These are phyloP conservation scores for Neoconidiobolus thromboides DNA, from an alignment of 371 early-diverging fungal species.

Conservation along the genomic window DNA sequence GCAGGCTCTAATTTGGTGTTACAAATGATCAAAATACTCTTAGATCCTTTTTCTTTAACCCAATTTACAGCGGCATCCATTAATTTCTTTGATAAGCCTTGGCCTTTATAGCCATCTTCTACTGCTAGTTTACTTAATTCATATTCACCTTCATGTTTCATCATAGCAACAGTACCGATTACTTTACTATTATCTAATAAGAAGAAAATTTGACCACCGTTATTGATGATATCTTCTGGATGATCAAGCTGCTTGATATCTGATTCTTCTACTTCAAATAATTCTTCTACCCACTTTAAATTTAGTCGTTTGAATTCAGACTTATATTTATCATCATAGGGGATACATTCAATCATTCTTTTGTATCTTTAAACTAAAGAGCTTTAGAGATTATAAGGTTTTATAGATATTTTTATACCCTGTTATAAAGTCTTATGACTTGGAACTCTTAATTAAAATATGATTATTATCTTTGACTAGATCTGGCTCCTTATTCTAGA, in stretches of 20 bases:
- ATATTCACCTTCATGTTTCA: not conserved
- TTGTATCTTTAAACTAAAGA: no score
- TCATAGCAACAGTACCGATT: not conserved
- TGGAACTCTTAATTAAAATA: no score
- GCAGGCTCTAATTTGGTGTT: no score
- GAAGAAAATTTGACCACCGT: not conserved
- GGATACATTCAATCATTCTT: no score
- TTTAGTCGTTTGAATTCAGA: not conserved
- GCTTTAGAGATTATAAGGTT: no score
- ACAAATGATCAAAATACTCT: not conserved
- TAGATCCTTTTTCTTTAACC: not conserved
- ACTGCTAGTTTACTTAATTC: not conserved
- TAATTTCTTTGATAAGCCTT: not conserved
- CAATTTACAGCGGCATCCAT: not conserved
- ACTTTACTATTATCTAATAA: not conserved
- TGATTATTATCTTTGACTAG: no score
- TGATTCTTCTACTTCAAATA: not conserved
- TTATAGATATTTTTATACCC: no score
- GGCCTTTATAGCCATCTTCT: not conserved
- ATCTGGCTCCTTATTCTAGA: no score
- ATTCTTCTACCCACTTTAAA: not conserved
- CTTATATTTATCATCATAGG: not conserved
- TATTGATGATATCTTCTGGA: not conserved
- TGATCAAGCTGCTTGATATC: not conserved
- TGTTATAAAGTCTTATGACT: no score